Conservation (phyloP, 257 asterid species). For the Paraleonurus japonicus region DNA sequence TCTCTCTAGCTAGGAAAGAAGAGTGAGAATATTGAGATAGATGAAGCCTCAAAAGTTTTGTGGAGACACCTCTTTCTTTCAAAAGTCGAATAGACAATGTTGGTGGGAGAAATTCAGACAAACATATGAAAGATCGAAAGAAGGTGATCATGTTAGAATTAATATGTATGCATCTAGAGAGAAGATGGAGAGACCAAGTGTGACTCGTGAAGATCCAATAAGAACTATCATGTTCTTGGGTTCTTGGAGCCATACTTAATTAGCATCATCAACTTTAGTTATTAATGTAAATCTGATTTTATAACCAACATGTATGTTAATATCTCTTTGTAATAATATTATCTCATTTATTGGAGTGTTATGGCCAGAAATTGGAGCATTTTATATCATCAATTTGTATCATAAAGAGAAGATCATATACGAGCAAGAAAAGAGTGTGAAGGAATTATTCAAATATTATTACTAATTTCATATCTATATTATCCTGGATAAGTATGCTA, state of each 20-base stretch:
- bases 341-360: not conserved
- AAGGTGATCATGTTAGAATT: not conserved
- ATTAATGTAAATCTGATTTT: not conserved
- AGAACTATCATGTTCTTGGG: constrained; percentile 63
- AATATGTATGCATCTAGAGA: constrained; percentile 27
- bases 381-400: too few species aligned
- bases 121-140: constrained; percentile 5
- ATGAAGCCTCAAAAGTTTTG: constrained; percentile 44
- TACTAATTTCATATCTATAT: too few species aligned
- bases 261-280: not conserved
- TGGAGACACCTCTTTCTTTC: constrained; percentile 26
- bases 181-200: constrained; percentile 36
- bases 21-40: not conserved
- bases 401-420: too few species aligned
- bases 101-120: constrained; percentile 30
- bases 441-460: too few species aligned
- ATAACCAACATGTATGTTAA: not conserved
- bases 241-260: constrained; percentile 55
- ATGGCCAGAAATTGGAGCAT: too few species aligned
- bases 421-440: too few species aligned
- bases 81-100: constrained; percentile 19
- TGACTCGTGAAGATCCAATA: constrained; percentile 51
- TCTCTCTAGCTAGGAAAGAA: not conserved
- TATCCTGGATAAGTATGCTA: too few species aligned
- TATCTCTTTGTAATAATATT: not conserved